Evolutionary conservation across 441 rosid genomes (phyloP), one percentile per base, ranked within the genome.

Genomic region (Bruguiera hainesii): DNA sequence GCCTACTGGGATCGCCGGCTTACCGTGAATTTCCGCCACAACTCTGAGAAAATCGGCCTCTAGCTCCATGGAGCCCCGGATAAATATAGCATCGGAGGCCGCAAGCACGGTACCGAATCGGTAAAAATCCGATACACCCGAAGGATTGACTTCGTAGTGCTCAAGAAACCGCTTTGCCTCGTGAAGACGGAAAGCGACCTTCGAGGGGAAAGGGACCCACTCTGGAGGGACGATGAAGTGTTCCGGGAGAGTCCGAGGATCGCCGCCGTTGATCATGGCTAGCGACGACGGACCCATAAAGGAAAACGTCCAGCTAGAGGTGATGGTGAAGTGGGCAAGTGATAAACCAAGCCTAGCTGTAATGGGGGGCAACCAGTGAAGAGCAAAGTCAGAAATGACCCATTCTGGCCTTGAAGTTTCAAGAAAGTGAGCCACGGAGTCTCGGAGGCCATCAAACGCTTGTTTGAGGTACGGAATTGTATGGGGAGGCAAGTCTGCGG

Each of bases 41-140:
- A 79, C 74, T 1, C 19, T 49, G 3, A 74, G 3, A 56, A 65
- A 76, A 15, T 71, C 76, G 4, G 76, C 42, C 31, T 80, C 80
- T 33, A 80, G 33, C 77, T 80, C 80, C 15, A 21, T 13, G 50
- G 73, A 74, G 20, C 74, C 71, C 23, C 79, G 61, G 29, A 72
- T 6, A 7, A 60, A 65, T 5, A 80, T 7, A 3, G 69, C 9
- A 1, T 77, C 73, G 21, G 67, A 61, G 3, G 69, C 74, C 25
- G 48, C 29, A 1, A 71, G 6, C 1, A 58, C 21, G 2, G 11
- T 21, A 7, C 6, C 28, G 0, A n/a, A 0, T 0, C 75, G 75
- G 20, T 26, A 60, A 13, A 23, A 0, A 33, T 71, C 78, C 0
- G 66, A 18, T 7, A 33, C 11, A 2, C 78, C 70, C 0, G 77